Percentiles rank a stretch among this genome's conserved stretches.
phyloP scores from a whole-genome alignment of 164 flowering plant genomes.

The Magnolia sinica region DNA sequence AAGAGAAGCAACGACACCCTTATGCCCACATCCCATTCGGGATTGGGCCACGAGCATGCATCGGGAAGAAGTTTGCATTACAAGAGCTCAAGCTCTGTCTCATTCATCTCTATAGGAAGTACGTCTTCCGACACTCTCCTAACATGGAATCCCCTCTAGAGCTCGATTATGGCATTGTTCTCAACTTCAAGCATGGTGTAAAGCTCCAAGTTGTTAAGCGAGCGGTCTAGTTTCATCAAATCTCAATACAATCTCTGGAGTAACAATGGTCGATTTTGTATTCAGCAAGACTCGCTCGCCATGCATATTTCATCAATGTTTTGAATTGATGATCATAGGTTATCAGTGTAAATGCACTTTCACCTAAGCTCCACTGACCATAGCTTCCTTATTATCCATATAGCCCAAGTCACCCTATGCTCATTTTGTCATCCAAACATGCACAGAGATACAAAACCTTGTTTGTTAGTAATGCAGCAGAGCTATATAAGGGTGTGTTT shows the following conservation, averaged over 20 bases:
- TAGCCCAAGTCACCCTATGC: no score
- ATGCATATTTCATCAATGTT: neutral
- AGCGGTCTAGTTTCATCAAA: neutral
- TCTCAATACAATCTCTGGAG: neutral
- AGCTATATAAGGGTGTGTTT: no score
- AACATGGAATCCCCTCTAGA: constrained; percentile 79
- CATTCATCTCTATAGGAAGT: constrained; percentile 71
- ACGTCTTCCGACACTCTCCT: constrained; percentile 64
- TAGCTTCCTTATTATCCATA: no score
- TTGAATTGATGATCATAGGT: neutral
- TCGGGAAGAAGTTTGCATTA: constrained; percentile 76
- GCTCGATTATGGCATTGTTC: constrained; percentile 74
- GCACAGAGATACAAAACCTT: no score
- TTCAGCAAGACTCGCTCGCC: neutral
- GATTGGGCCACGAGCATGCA: constrained; percentile 81
- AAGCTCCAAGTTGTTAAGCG: constrained; percentile 61
- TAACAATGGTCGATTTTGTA: neutral
- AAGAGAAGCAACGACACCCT: constrained; percentile 81
- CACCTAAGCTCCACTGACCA: no score
- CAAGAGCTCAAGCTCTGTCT: constrained; percentile 82
- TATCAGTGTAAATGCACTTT: no score
- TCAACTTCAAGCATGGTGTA: constrained; percentile 85
- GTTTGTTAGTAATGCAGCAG: no score
- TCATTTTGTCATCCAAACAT: no score
- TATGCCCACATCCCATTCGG: constrained; percentile 95